Evolutionary conservation across 106 monocot genomes (phyloP), one percentile per base, ranked within the genome.

Genomic region (Agapanthus africanus): DNA sequence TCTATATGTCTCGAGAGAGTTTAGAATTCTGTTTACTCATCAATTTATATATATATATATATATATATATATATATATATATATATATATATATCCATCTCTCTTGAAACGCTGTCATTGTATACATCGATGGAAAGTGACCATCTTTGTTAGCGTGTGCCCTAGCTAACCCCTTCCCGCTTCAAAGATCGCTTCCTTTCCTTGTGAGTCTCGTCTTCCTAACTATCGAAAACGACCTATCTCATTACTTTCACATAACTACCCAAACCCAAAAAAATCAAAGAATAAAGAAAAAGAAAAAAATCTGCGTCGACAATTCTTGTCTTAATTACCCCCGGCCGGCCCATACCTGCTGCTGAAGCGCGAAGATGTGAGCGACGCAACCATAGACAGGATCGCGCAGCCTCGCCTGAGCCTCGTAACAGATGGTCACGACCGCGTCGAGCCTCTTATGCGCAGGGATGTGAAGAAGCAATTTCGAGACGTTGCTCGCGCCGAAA

Each of bases 291-390:
- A n/a, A n/a, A n/a, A n/a, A n/a, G n/a, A n/a, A n/a, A n/a, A n/a
- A n/a, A n/a, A n/a, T n/a, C n/a, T n/a, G n/a, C n/a, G n/a, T n/a
- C n/a, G n/a, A n/a, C n/a, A n/a, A n/a, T n/a, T n/a, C n/a, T n/a
- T n/a, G n/a, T n/a, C 7, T 23, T 62, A n/a, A 31, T 54, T 66
- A 32, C 56, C 27, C 16, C 10, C n/a, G n/a, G n/a, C n/a, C n/a
- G n/a, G n/a, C n/a, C 3, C 19, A 18, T 57, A 97, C 97, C 89
- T 99, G 97, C 57, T 99, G 92, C 19, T 99, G 92, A 51, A 92
- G 84, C 21, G 97, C 82, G 68, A 80, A 77, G 67, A 85, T 80
- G 54, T 85, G 80, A 4, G 77, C 73, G 35, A 85, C 80, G 74
- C 80, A 85, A 59, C 84, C 80, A 61, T 85, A 78, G 63, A 85